Conservation (phyloP, 495 filamentous ascomycete species). For the Aspergillus conjunctus region DNA sequence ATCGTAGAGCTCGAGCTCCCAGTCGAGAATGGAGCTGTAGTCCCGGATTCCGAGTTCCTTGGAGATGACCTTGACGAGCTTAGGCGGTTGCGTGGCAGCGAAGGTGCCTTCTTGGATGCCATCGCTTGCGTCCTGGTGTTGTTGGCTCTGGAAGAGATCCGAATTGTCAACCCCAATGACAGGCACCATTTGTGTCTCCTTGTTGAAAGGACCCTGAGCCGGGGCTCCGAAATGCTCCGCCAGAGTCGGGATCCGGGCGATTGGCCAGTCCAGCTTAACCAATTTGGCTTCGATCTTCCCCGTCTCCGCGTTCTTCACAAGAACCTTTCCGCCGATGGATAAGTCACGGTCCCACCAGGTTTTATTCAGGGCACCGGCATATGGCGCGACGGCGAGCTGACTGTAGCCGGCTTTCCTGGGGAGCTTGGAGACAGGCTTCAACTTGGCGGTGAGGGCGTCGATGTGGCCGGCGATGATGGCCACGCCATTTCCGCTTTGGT, state of each 20-base stretch:
- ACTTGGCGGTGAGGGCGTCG: slow-evolving; percentile 82
- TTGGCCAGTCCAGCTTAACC: slow-evolving; percentile 89
- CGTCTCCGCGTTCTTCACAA: slow-evolving; percentile 69
- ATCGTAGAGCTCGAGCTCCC: slow-evolving; percentile 98
- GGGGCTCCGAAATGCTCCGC: slow-evolving; percentile 90
- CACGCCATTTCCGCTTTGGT: slow-evolving; percentile 83
- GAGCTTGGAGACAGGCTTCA: slow-evolving; percentile 89
- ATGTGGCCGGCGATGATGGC: slow-evolving; percentile 84
- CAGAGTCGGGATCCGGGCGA: slow-evolving; percentile 89
- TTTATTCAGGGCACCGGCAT: slow-evolving; percentile 79
- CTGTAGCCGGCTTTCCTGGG: slow-evolving; percentile 77
- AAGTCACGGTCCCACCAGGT: slow-evolving; percentile 98
- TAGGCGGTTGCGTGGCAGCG: slow-evolving; percentile 75
- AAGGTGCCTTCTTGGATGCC: slow-evolving; percentile 61
- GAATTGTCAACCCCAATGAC: slow-evolving; percentile 87
- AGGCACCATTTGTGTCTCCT: slow-evolving; percentile 91
- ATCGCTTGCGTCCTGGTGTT: slow-evolving; percentile 20
- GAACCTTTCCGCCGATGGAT: slow-evolving; percentile 82
- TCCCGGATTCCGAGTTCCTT: slow-evolving; percentile 70
- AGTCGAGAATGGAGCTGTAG: slow-evolving; percentile 76
- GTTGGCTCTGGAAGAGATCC: slow-evolving; percentile 44
- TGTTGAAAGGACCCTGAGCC: slow-evolving; percentile 76
- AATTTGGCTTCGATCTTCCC: slow-evolving; percentile 83
- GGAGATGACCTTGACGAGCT: slow-evolving; percentile 81
- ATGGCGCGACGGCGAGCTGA: slow-evolving; percentile 91